These are phyloP conservation scores for Xylaria intraflava DNA, from an alignment of 495 filamentous ascomycete genomes.

Conservation along the genomic window DNA sequence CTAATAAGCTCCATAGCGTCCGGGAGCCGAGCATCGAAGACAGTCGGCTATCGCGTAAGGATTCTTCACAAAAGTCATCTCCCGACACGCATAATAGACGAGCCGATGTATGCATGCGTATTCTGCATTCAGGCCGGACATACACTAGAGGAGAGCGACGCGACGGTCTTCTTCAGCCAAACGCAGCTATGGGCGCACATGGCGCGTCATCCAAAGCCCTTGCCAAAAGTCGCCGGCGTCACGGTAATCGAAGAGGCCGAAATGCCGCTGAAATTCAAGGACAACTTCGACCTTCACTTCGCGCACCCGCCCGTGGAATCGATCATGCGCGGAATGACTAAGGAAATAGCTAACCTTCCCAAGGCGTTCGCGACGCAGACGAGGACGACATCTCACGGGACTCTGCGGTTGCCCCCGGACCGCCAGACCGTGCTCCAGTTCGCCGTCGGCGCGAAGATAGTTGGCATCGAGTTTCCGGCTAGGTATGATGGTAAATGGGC, in stretches of 20 bases:
- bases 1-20: constrained; percentile 17
- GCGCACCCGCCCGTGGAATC: constrained; percentile 23
- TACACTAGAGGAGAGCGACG: constrained; percentile 33
- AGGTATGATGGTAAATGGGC: constrained; percentile 43
- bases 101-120: constrained; percentile 34
- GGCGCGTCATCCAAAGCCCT: constrained; percentile 35
- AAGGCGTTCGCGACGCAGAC: constrained; percentile 30
- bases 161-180: constrained; percentile 38
- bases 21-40: constrained; percentile 28
- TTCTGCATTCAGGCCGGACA: constrained; percentile 36
- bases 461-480: constrained; percentile 40
- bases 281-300: constrained; percentile 45
- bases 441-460: constrained; percentile 34
- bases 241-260: constrained; percentile 28
- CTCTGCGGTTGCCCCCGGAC: constrained; percentile 31
- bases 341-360: constrained; percentile 28
- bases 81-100: constrained; percentile 27
- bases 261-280: constrained; percentile 15
- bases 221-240: constrained; percentile 34
- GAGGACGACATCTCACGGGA: constrained; percentile 21
- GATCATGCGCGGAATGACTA: constrained; percentile 24
- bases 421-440: constrained; percentile 35
- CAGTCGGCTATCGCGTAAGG: constrained; percentile 32
- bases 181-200: constrained; percentile 34
- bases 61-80: constrained; percentile 40